Evolutionary conservation across 2,329 filamentous ascomycete genomes (phyloP), one percentile per base, ranked within the genome.

Genomic region (Diaporthe australafricana): DNA sequence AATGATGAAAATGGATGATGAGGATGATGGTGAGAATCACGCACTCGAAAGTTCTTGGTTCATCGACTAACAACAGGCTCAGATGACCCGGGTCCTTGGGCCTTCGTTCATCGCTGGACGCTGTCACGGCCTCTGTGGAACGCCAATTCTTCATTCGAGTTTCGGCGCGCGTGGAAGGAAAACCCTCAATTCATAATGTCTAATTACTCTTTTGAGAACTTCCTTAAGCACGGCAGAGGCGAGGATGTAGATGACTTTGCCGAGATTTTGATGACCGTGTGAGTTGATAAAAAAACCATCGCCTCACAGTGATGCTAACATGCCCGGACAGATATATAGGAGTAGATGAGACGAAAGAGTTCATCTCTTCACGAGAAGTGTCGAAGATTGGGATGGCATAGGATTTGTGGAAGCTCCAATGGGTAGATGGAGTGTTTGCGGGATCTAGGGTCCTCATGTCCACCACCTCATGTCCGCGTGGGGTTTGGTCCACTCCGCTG

Each of bases 1-100:
- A 22, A 66, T 80, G 67, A 74, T 80, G 66, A 78, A 78, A 63
- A 75, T 7, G 2, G 16, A 14, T 1, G 60, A 25, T 5, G 45
- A 63, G 5, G 60, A 63, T 0, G 7, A 63, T 48, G 60, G 60
- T 63, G 8, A 63, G 27, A 1, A 11, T n/a, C 2, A 1, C 2
- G 25, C 2, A 14, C 20, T 11, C 1, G 25, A n/a, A n/a, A 3
- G n/a, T 3, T 2, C 30, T 32, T 14, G 12, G 14, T 17, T 12
- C 3, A 9, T 20, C 1, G 3, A 48, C 60, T 63, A 25, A 63
- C 16, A 3, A 8, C 32, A 9, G 27, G 2, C 4, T 22, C 25
- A 63, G 60, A 63, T 9, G 42, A 63, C 30, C 42, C 60, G 1
- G 60, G 60, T 25, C 25, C 60, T 11, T 63, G 60, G 60, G 60